Conservation (phyloP, 805 yeast genomes). For the Wickerhamomyces hampshirensis region DNA sequence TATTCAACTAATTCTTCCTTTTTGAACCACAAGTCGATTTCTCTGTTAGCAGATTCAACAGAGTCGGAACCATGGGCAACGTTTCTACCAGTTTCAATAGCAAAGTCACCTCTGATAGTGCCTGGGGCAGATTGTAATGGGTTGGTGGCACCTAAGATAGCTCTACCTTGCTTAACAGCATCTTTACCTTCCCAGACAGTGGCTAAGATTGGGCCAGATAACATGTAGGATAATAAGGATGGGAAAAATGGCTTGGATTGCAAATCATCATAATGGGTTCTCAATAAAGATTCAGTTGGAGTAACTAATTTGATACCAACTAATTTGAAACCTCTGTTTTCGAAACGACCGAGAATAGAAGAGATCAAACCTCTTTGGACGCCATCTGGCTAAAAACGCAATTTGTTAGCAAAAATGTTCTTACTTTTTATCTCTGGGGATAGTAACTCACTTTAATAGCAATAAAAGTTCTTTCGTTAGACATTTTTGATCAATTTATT, state of each 20-base stretch:
- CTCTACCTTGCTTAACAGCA: slow-evolving; percentile 98
- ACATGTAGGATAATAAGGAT: slow-evolving; percentile 91
- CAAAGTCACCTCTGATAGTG: slow-evolving; percentile 99
- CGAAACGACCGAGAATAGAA: slow-evolving; percentile 88
- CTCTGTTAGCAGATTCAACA: slow-evolving; percentile 95
- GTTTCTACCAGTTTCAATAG: slow-evolving; percentile 98
- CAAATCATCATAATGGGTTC: slow-evolving; percentile 94
- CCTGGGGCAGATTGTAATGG: slow-evolving; percentile 97
- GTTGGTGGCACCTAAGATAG: slow-evolving; percentile 97
- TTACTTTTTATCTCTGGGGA: slow-evolving; percentile 1
- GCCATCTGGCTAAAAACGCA: slow-evolving; percentile 77
- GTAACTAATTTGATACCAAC: slow-evolving; percentile 90
- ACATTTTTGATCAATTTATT: slow-evolving; percentile 17
- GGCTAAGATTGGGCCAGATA: slow-evolving; percentile 97
- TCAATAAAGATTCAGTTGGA: slow-evolving; percentile 83
- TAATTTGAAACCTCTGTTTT: slow-evolving; percentile 95
- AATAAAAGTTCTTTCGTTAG: slow-evolving; percentile 80
- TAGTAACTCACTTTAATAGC: slow-evolving; percentile 51
- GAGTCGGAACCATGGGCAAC: slow-evolving; percentile 99
- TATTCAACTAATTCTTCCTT: slow-evolving; percentile 91
- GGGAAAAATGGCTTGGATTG: slow-evolving; percentile 98
- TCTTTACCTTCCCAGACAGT: slow-evolving; percentile 99
- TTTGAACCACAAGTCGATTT: slow-evolving; percentile 97
- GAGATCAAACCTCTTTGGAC: slow-evolving; percentile 98
- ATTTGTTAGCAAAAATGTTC: slow-evolving; percentile 1